Percentiles rank a stretch among this genome's conserved stretches.
Evolutionary conservation across 805 yeast genomes (phyloP).

Genomic region (Candida dajiaensis): DNA sequence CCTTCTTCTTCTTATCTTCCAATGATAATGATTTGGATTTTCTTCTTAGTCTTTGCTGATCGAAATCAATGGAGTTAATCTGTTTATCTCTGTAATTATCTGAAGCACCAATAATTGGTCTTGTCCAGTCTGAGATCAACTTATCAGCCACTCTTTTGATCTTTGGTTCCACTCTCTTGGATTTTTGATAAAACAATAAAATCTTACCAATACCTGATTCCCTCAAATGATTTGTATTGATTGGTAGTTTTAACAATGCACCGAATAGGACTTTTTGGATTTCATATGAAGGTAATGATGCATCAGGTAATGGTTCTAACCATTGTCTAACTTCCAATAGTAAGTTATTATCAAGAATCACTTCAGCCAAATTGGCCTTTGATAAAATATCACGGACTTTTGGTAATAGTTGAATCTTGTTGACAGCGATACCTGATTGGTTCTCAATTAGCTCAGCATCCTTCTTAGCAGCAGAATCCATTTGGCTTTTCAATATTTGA

Average conservation of each 20-base stretch:
- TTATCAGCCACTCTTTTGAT: conserved; percentile 87
- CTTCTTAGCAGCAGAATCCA: conserved; percentile 81
- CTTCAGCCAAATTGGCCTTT: conserved; percentile 82
- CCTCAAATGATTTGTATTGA: conserved; percentile 90
- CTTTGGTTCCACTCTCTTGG: conserved; percentile 80
- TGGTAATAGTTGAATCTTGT: conserved; percentile 71
- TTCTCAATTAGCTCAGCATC: conserved; percentile 51
- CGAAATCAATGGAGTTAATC: conserved; percentile 64
- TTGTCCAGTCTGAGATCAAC: conserved; percentile 94
- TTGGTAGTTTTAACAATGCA: conserved; percentile 74
- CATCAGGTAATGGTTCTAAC: conserved; percentile 98
- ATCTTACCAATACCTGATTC: conserved; percentile 95
- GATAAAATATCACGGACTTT: conserved; percentile 72
- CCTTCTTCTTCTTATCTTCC: conserved; percentile 12
- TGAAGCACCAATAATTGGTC: conserved; percentile 94
- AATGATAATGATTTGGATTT: conserved; percentile 9
- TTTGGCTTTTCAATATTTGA: conserved; percentile 72
- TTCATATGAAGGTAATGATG: conserved; percentile 94
- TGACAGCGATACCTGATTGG: conserved; percentile 44
- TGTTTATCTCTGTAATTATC: conserved; percentile 89
- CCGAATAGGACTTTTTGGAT: conserved; percentile 83
- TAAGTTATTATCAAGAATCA: conserved; percentile 88
- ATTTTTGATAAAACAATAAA: conserved; percentile 85
- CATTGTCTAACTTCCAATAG: conserved; percentile 91
- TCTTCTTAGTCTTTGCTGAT: conserved; percentile 29